Percentiles rank a stretch among this genome's conserved stretches.
Conservation (phyloP, 371 early-diverging fungal genomes). For the Rhizopus stolonifer region DNA sequence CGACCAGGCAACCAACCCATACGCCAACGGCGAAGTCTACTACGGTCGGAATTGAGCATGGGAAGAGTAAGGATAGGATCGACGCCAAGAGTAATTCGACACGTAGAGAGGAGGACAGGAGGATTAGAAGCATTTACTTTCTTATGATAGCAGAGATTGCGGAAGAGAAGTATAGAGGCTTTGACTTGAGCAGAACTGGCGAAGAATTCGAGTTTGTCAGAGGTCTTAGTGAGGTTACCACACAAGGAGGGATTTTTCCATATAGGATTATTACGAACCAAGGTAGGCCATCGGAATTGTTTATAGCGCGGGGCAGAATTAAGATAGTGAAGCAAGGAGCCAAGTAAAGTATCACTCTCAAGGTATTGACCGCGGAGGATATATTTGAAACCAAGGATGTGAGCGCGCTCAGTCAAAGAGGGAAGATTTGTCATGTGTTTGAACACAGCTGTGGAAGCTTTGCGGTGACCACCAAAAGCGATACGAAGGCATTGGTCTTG, state of each 20-base stretch:
- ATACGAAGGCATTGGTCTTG: conserved; percentile 13
- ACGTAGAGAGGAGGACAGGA: neutral
- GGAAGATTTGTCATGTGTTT: conserved; percentile 18
- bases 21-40: conserved; percentile 16
- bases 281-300: neutral
- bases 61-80: conserved; percentile 2
- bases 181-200: neutral
- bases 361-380: neutral
- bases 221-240: too few species aligned
- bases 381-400: conserved; percentile 5
- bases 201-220: neutral
- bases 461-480: conserved; percentile 10
- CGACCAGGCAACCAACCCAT: conserved; percentile 17
- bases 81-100: neutral
- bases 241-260: neutral
- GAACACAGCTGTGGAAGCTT: conserved; percentile 11
- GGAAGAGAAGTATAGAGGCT: neutral
- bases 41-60: neutral
- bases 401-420: conserved; percentile 1
- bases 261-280: neutral
- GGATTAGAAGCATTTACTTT: neutral
- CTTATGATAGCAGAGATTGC: neutral
- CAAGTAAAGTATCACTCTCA: conserved; percentile 8
- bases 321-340: neutral
- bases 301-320: neutral